Base-by-base conservation (phyloP, 1,284 basidiomycete genomes). In the Coniferiporia weirii region DNA sequence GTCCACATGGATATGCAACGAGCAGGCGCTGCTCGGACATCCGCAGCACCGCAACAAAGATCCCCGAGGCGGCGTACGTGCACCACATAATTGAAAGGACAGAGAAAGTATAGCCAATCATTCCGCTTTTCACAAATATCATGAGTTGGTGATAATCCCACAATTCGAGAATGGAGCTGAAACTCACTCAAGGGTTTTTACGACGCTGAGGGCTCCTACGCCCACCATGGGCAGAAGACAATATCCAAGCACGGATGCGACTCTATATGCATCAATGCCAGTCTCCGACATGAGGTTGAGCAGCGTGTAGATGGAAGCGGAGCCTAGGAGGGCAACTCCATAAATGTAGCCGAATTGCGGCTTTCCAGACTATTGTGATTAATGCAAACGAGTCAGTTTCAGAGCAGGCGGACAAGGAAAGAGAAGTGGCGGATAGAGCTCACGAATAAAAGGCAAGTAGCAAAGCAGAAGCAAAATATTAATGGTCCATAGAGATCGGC, bases 321-420 rank as follows among this genome's bases (percentile, higher is more conserved):
- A 94, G 55, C 97, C 97, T 66, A 99, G 83, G 12, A 98, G 82
- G 52, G 92, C 96, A 63, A 99, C 93, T 53, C 97, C 97, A 72
- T 99, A 99, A 65, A 99, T 98, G 74, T 98, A 98, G 34, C 93
- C 95, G 73, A 99, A 99, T 71, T 98, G 97, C 7, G 94, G 93
- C 78, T 98, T 98, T 63, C 97, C 97, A 13, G 94, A 95, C 95
- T 98, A 44, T 19, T 49, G 43, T 20, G 12, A 40, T 52, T 0
- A 32, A 20, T 15, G 32, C 48, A 56, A 36, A 13, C 44, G 44
- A 10, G 32, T 54, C 15, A 52, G 35, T 8, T 13, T 44, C 9
- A 19, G 27, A 5, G 27, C 27, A 2, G 27, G 5, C 27, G 27
- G 27, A 27, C 27, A 40, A 4, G 8, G 15, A n/a, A 51, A 15